Evolutionary conservation across 108 stramenopile genomes (phyloP).

Genomic region (Cyclotella choctawhatcheeana): DNA sequence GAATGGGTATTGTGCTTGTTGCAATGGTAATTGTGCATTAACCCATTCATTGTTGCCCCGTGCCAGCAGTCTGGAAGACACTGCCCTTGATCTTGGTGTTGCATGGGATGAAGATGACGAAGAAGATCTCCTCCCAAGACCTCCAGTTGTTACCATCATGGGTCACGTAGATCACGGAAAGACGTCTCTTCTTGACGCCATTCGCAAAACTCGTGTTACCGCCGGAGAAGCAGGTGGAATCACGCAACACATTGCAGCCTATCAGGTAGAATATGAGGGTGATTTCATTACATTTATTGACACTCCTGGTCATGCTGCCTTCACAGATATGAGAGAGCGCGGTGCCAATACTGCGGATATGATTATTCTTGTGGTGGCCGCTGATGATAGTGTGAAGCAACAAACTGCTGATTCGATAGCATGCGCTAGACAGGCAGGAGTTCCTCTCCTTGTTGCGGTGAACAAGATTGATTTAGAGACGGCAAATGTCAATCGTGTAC

Average conservation of each 20-base stretch:
- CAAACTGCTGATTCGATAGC: slow-evolving; percentile 98
- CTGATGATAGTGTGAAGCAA: slow-evolving; percentile 97
- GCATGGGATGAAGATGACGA: slow-evolving; percentile 79
- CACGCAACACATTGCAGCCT: slow-evolving; percentile 97
- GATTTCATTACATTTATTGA: slow-evolving; percentile 95
- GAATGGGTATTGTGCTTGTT: not conserved
- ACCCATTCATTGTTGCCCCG: not conserved
- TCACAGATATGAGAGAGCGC: slow-evolving; percentile 95
- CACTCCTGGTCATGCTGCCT: slow-evolving; percentile 99
- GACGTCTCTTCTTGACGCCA: slow-evolving; percentile 96
- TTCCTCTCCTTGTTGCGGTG: slow-evolving; percentile 96
- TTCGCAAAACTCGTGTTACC: slow-evolving; percentile 91
- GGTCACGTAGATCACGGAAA: slow-evolving; percentile 99
- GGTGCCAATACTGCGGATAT: slow-evolving; percentile 99
- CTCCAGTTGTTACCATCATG: slow-evolving; percentile 99
- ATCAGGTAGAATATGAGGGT: slow-evolving; percentile 84
- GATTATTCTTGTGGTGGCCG: slow-evolving; percentile 98
- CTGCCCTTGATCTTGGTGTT: slow-evolving; percentile 69
- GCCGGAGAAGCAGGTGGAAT: slow-evolving; percentile 98
- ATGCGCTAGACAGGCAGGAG: slow-evolving; percentile 90
- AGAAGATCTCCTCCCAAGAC: slow-evolving; percentile 70
- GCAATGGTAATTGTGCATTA: not conserved
- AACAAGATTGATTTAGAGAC: slow-evolving; percentile 96
- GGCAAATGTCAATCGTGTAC: slow-evolving; percentile 82
- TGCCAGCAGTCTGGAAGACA: slow-evolving; percentile 54